Base-by-base conservation (phyloP, 345 rosid genomes). In the Excoecaria agallocha region DNA sequence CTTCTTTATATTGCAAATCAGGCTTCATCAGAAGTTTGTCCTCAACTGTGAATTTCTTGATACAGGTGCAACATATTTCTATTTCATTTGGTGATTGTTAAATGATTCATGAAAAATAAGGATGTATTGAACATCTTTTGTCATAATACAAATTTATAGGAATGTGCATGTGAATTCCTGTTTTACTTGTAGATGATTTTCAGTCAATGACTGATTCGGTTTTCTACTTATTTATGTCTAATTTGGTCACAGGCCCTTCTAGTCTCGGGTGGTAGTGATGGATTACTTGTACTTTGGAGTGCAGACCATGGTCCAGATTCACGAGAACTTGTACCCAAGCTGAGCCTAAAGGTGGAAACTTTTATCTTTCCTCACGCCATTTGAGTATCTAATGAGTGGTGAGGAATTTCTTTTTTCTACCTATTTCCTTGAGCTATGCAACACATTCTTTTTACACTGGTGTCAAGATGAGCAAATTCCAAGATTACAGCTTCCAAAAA, bases 191-290 rank as follows among this genome's bases (percentile, higher is more conserved):
- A 35, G 49, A 22, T 65, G 19, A 54, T 35, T 66, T 22, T 19
- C 17, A 48, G 69, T 30, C 61, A 52, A 35, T 50, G 4, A 59
- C 46, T 71, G 59, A 63, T 51, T 48, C n/a, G 17, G 63, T 41
- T 38, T 19, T 79, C 35, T 70, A 70, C 46, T 50, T 69, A 59
- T 17, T 65, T 73, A 46, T 52, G 43, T 66, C 68, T 43, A 46
- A 46, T 52, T 71, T 70, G 68, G 69, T 79, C 86, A 85, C 79
- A 94, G 99, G 95, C 94, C 43, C 96, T 93, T 81, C 97, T 95
- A 83, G 97, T 91, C 82, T 95, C 99, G 17, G 98, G 98, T 78
- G 99, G 91, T 41, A 88, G 91, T 85, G 99, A 95, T 82, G 99
- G 99, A 56, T 86, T 91, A 71, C 98, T 95, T 79, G 84, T 93